These are phyloP conservation scores for Phanerochaete sordida DNA, from an alignment of 768 basidiomycete genomes.

Conservation along the genomic window DNA sequence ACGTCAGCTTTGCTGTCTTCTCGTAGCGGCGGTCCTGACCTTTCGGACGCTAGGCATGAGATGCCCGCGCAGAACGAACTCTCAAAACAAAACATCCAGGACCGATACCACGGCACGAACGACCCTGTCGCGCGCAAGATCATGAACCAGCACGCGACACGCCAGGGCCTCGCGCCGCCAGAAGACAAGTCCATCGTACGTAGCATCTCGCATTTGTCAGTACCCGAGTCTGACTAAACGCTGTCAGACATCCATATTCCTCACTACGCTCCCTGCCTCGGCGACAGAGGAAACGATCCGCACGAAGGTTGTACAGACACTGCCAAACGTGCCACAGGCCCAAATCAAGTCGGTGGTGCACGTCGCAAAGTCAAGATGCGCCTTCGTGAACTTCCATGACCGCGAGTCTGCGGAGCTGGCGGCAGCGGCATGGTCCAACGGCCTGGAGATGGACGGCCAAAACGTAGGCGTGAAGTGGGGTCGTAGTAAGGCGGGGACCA, in stretches of 20 bases:
- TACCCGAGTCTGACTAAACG: conserved; percentile 10
- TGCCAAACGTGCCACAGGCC: conserved; percentile 59
- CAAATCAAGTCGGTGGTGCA: conserved; percentile 83
- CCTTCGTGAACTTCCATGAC: conserved; percentile 92
- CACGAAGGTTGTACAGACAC: conserved; percentile 62
- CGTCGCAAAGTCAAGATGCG: conserved; percentile 84
- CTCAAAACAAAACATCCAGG: conserved; percentile 89
- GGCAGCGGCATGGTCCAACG: conserved; percentile 87
- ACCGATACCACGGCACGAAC: conserved; percentile 88
- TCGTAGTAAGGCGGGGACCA: conserved; percentile 50
- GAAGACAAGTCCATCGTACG: conserved; percentile 84
- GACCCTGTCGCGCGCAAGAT: conserved; percentile 96
- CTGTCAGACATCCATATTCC: conserved; percentile 77
- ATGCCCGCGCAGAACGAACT: conserved; percentile 79
- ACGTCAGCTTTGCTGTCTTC: conserved; percentile 15
- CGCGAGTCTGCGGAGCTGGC: conserved; percentile 82
- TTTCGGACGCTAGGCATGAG: conserved; percentile 45
- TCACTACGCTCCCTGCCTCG: conserved; percentile 67
- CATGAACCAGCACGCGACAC: conserved; percentile 71
- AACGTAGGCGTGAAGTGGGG: conserved; percentile 85
- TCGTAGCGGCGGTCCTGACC: not conserved
- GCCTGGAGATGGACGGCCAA: conserved; percentile 82
- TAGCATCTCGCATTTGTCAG: conserved; percentile 14
- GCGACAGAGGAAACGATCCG: conserved; percentile 75
- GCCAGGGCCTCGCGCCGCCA: conserved; percentile 82